Conservation (phyloP, 768 basidiomycete genomes). For the Boletus rex-veris region DNA sequence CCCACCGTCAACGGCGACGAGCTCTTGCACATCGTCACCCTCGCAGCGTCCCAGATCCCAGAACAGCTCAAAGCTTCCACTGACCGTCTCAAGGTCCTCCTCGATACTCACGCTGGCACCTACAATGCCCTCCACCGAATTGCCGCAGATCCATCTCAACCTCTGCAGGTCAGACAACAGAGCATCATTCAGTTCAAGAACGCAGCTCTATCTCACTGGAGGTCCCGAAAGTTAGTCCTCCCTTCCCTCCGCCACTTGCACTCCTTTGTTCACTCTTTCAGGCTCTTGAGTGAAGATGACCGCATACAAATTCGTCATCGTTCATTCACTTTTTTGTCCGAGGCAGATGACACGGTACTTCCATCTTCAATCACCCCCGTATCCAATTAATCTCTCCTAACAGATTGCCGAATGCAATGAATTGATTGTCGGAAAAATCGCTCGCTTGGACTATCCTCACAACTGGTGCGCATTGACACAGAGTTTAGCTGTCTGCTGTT, state of each 20-base stretch:
- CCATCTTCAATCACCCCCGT: conserved; percentile 13
- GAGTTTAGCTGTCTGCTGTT: not conserved
- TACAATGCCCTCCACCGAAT: conserved; percentile 72
- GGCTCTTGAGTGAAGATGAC: conserved; percentile 68
- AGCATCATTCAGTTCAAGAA: conserved; percentile 92
- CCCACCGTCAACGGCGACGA: conserved; percentile 56
- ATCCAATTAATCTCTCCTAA: not conserved
- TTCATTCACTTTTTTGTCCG: conserved; percentile 66
- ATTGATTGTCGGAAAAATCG: conserved; percentile 70
- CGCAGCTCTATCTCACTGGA: conserved; percentile 69
- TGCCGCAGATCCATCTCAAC: conserved; percentile 57
- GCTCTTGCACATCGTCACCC: conserved; percentile 60
- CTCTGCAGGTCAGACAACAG: conserved; percentile 68
- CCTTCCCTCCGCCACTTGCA: not conserved
- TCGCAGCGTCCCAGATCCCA: conserved; percentile 73
- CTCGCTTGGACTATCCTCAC: conserved; percentile 70
- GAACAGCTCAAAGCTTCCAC: conserved; percentile 44
- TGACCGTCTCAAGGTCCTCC: conserved; percentile 61
- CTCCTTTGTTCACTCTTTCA: conserved; percentile 30
- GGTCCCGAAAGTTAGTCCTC: conserved; percentile 60
- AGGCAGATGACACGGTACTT: conserved; percentile 69
- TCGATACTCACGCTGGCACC: conserved; percentile 61
- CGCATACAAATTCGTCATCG: conserved; percentile 60
- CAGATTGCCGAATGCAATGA: conserved; percentile 77
- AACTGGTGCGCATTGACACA: conserved; percentile 51